Percentiles rank a stretch among this genome's conserved stretches.
Evolutionary conservation across 2,329 filamentous ascomycete species (phyloP).

Genomic region (Apiospora kogelbergensis): DNA sequence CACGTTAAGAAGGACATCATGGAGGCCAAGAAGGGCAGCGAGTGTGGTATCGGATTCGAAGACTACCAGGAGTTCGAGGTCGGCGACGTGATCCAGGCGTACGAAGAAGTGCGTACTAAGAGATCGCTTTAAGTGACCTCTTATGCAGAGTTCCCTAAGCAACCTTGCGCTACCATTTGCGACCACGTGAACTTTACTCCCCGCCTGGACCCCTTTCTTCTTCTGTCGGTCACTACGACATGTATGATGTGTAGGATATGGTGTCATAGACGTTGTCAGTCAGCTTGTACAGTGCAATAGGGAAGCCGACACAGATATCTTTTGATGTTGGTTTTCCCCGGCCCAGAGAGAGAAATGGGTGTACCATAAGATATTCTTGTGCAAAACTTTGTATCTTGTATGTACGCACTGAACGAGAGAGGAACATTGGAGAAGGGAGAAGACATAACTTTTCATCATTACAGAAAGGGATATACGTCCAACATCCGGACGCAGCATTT

Average conservation of each 20-base stretch:
- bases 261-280: background rate
- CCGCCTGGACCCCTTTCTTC: background rate
- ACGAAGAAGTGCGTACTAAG: slow-evolving; percentile 76
- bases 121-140: slow-evolving; percentile 41
- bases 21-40: slow-evolving; percentile 88
- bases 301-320: no score
- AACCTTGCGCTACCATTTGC: background rate
- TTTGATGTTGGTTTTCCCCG: background rate
- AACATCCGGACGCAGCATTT: background rate
- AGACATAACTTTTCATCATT: background rate
- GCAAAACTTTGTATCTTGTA: background rate
- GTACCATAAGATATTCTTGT: background rate
- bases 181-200: no score
- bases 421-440: background rate
- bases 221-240: background rate
- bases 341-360: background rate
- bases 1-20: slow-evolving; percentile 88
- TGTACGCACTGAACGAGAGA: background rate
- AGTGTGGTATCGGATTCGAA: slow-evolving; percentile 87
- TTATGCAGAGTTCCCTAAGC: no score
- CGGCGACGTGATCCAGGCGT: slow-evolving; percentile 86
- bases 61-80: slow-evolving; percentile 74
- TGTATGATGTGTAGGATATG: background rate
- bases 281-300: no score
- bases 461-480: background rate